Conservation (phyloP, 2,329 filamentous ascomycete genomes). For the Apiospora phragmitis region DNA sequence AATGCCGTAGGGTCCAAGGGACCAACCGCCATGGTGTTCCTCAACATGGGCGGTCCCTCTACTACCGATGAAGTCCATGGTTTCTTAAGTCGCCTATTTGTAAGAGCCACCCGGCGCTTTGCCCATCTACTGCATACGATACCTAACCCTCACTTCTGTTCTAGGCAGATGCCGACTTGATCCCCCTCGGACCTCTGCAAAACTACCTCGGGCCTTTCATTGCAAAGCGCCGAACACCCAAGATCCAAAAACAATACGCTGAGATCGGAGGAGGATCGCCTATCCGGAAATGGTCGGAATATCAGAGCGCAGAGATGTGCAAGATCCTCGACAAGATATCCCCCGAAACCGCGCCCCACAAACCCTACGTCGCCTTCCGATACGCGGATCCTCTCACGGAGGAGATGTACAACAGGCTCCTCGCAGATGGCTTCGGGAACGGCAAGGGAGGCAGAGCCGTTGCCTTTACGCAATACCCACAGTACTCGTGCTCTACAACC, state of each 20-base stretch:
- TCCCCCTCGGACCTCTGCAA: slow-evolving; percentile 91
- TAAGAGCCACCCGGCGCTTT: slow-evolving; percentile 45
- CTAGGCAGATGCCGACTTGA: slow-evolving; percentile 88
- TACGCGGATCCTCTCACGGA: slow-evolving; percentile 94
- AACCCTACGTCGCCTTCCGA: slow-evolving; percentile 95
- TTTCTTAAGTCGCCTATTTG: slow-evolving; percentile 90
- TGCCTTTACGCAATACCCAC: slow-evolving; percentile 96
- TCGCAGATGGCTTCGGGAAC: slow-evolving; percentile 87
- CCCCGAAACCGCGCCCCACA: slow-evolving; percentile 92
- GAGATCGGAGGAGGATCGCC: slow-evolving; percentile 97
- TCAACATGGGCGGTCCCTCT: slow-evolving; percentile 97
- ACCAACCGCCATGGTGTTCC: slow-evolving; percentile 95
- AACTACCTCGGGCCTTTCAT: slow-evolving; percentile 88
- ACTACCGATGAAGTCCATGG: slow-evolving; percentile 84
- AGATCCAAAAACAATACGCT: slow-evolving; percentile 94
- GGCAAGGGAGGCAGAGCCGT: slow-evolving; percentile 91
- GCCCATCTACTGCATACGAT: slow-evolving; percentile 6
- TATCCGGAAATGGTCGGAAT: slow-evolving; percentile 96
- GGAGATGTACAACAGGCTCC: slow-evolving; percentile 80
- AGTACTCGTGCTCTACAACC: slow-evolving; percentile 97
- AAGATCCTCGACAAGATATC: slow-evolving; percentile 90
- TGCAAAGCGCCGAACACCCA: slow-evolving; percentile 83
- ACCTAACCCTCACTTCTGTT: slow-evolving; percentile 18
- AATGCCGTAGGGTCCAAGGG: slow-evolving; percentile 70
- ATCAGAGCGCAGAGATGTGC: slow-evolving; percentile 94